phyloP scores from a whole-genome alignment of 805 yeast species.

The Ogataea nakhonphanomensis region DNA sequence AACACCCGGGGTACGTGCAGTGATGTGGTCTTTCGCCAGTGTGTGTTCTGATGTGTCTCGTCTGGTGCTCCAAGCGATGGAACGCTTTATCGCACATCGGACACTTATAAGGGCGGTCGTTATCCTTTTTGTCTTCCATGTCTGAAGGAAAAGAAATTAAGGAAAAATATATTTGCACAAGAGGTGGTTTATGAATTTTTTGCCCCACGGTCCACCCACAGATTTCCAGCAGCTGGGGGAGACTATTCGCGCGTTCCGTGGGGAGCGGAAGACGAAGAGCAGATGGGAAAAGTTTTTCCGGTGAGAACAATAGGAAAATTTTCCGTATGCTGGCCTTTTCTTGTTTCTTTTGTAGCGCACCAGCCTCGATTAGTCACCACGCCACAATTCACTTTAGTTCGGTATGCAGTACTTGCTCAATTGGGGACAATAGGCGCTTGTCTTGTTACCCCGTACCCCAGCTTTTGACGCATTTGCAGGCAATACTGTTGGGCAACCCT shows the following conservation, averaged over 20 bases:
- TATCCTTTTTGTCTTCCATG: constrained; percentile 11
- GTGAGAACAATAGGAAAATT: constrained; percentile 10
- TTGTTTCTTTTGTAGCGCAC: constrained; percentile 4
- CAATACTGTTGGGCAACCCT: too few relatives aligned
- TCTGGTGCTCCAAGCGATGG: constrained; percentile 85
- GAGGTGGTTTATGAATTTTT: background rate
- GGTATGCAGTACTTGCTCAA: background rate
- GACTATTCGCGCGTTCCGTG: background rate
- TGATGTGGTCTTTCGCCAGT: constrained; percentile 92
- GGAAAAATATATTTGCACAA: background rate
- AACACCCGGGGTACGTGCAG: constrained; percentile 78
- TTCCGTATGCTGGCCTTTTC: constrained; percentile 5
- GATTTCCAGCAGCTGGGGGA: constrained; percentile 2
- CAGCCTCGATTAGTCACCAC: constrained; percentile 2
- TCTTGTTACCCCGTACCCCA: constrained; percentile 11
- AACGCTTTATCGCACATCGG: constrained; percentile 82
- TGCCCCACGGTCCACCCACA: constrained; percentile 9
- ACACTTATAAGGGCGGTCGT: constrained; percentile 76
- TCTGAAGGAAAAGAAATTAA: constrained; percentile 3
- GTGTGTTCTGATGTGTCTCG: constrained; percentile 87
- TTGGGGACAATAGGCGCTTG: background rate
- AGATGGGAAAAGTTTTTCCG: constrained; percentile 17
- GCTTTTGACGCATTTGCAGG: constrained; percentile 1
- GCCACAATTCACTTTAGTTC: background rate
- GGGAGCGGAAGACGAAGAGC: background rate